Base-by-base conservation (phyloP, 1,284 basidiomycete genomes). In the Cryptococcus deneoformans region DNA sequence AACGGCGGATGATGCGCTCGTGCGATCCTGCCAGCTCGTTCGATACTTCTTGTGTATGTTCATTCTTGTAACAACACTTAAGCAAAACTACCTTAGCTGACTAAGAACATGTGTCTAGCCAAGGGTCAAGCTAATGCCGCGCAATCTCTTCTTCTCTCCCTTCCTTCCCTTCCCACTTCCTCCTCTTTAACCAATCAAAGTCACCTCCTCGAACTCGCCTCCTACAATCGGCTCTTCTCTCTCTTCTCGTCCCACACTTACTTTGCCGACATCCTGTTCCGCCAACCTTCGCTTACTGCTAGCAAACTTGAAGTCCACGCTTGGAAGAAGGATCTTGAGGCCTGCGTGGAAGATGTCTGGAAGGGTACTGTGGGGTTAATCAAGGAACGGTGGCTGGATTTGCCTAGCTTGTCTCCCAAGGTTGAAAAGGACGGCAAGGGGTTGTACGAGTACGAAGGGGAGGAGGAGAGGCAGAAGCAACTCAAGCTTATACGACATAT, bases 401-500 rank as follows among this genome's bases (percentile, higher is more conserved):
- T 53, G 38, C 49, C 5, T 39, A 6, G 44, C 7, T 50, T 49
- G 45, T 16, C 42, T 35, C 38, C 46, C 39, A 6, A 14, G n/a
- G 29, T 14, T 11, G 9, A 10, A 5, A 44, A 48, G 6, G 29
- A 24, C 2, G 20, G 46, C 16, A 29, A 4, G 29, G 29, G 3
- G 3, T 29, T 29, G 29, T 29, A 29, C 29, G 16, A 42, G 14
- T 29, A 46, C 43, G 10, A 38, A 39, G 39, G 9, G 6, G 35
- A 46, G 12, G n/a, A 29, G 12, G 45, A 35, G 14, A 81, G 90
- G 11, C 79, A 80, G 20, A 80, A 80, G 34, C 91, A 96, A 65
- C 83, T 96, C 51, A 78, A 82, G 2, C 84, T 88, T 24, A 90
- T 97, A 57, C 85, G 94, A 37, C 87, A 91, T 66, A 87, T 94